These are phyloP conservation scores for Halenospora varia DNA, from an alignment of 495 filamentous ascomycete genomes.

Conservation along the genomic window DNA sequence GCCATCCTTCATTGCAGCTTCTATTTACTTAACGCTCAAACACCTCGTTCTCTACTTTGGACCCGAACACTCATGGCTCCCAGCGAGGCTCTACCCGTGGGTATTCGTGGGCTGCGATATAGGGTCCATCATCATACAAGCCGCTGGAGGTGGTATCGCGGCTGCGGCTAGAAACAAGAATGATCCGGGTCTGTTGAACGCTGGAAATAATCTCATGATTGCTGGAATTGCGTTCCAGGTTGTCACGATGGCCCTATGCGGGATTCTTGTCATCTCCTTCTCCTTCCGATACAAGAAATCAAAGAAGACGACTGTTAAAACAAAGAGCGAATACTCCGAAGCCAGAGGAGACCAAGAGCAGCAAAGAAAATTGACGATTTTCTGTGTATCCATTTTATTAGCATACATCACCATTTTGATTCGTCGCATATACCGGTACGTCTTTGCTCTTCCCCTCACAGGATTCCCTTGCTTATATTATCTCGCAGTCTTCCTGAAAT, in stretches of 20 bases:
- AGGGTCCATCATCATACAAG: slow-evolving; percentile 57
- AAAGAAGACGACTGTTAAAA: slow-evolving; percentile 15
- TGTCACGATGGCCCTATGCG: slow-evolving; percentile 34
- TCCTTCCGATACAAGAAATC: slow-evolving; percentile 24
- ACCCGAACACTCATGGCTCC: slow-evolving; percentile 54
- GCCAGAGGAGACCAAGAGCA: too few relatives aligned
- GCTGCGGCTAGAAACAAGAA: slow-evolving; percentile 26
- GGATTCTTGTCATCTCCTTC: slow-evolving; percentile 32
- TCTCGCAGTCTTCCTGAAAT: slow-evolving; percentile 51
- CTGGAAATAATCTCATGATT: slow-evolving; percentile 40
- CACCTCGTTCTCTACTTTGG: slow-evolving; percentile 57
- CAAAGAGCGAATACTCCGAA: too few relatives aligned
- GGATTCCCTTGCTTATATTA: too few relatives aligned
- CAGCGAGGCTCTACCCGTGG: slow-evolving; percentile 45
- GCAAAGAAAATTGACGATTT: slow-evolving; percentile 36
- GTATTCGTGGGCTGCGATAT: slow-evolving; percentile 57
- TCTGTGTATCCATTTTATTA: slow-evolving; percentile 37
- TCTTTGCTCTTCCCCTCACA: too few relatives aligned
- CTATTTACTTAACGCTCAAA: slow-evolving; percentile 50
- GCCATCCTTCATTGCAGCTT: slow-evolving; percentile 37
- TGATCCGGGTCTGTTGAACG: slow-evolving; percentile 13
- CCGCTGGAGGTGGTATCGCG: slow-evolving; percentile 54
- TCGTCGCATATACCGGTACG: slow-evolving; percentile 55
- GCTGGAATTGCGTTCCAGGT: slow-evolving; percentile 55
- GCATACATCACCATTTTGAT: slow-evolving; percentile 51